Percentiles rank a stretch among this genome's conserved stretches.
phyloP scores from a whole-genome alignment of 225 moss, liverwort and hornwort genomes.

The Sphagnum tenellum region DNA sequence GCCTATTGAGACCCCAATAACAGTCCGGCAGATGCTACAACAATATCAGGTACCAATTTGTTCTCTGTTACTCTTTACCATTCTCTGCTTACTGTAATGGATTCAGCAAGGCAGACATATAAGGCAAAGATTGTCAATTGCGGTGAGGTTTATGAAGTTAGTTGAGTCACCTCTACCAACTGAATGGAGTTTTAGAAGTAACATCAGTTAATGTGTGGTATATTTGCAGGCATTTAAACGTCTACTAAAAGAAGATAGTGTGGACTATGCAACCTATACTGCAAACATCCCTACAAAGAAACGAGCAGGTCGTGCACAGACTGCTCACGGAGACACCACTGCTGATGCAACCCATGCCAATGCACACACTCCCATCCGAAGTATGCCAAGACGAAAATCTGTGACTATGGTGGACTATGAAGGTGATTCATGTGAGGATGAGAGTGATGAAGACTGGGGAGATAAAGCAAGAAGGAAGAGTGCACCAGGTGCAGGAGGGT shows the following conservation, averaged over 20 bases:
- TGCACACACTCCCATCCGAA: constrained; percentile 25
- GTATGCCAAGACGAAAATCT: constrained; percentile 51
- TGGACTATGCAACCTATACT: constrained; percentile 68
- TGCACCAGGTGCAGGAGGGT: constrained; percentile 19
- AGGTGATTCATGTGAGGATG: constrained; percentile 43
- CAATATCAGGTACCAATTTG: constrained; percentile 58
- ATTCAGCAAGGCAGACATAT: no score
- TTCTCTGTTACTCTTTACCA: background rate
- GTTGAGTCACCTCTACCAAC: background rate
- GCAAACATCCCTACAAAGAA: constrained; percentile 66
- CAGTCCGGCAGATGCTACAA: constrained; percentile 82
- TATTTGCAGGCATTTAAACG: constrained; percentile 68
- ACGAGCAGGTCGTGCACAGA: constrained; percentile 42
- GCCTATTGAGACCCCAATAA: constrained; percentile 40
- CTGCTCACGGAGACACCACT: constrained; percentile 20
- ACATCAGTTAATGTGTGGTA: background rate
- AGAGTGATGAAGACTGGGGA: constrained; percentile 63
- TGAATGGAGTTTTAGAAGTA: background rate
- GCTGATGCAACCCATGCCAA: constrained; percentile 39
- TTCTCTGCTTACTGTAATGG: no score
- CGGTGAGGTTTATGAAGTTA: no score
- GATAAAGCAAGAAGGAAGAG: constrained; percentile 38
- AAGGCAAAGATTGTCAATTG: no score
- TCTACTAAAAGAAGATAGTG: constrained; percentile 79
- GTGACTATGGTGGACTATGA: constrained; percentile 31